Evolutionary conservation across 2,329 filamentous ascomycete species (phyloP).

Genomic region (Cladophialophora psammophila): DNA sequence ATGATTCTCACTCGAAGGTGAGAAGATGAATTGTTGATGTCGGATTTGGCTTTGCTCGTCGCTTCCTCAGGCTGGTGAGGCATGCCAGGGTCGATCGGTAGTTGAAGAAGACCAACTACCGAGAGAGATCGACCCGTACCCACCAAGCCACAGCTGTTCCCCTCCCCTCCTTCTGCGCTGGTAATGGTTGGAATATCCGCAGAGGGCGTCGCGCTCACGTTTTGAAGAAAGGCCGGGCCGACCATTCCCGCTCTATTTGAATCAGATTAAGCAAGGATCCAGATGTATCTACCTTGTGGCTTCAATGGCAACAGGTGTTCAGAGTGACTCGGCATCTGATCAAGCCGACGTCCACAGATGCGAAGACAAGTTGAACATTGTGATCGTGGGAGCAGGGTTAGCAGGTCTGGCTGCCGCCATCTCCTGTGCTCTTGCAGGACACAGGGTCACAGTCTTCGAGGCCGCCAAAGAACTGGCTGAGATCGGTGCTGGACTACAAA

Average conservation of each 20-base stretch:
- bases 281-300: background rate
- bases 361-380: conserved; percentile 26
- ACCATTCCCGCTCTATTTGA: background rate
- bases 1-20: background rate
- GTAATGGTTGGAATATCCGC: too few species aligned
- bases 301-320: background rate
- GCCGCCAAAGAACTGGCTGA: conserved; percentile 39
- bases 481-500: conserved; percentile 41
- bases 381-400: conserved; percentile 45
- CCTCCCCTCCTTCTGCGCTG: background rate
- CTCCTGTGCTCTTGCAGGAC: conserved; percentile 38
- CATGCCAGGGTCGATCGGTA: background rate
- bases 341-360: background rate
- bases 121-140: background rate
- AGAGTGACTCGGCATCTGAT: background rate
- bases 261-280: background rate
- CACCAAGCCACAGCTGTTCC: background rate
- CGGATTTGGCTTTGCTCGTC: background rate
- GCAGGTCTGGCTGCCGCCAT: conserved; percentile 44
- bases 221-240: too few species aligned
- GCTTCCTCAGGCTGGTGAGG: background rate
- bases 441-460: conserved; percentile 43
- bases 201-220: too few species aligned
- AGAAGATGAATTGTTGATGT: background rate
- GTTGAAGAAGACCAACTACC: background rate